Base-by-base conservation (phyloP, 169 alveolate genomes). In the Plasmodium chabaudi region DNA sequence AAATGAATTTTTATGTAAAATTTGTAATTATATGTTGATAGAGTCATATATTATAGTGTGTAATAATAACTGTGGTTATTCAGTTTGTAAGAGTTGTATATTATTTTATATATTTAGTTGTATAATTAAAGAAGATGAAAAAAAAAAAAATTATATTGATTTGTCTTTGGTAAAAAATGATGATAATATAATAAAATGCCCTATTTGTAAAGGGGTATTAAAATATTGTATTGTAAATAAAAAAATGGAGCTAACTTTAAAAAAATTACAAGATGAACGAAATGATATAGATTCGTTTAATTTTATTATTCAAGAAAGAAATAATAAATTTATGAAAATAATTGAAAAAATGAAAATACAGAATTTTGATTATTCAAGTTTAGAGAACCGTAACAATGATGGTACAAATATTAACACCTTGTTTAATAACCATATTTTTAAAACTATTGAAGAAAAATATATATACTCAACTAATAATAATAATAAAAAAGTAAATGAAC, bases 11-110 rank as follows among this genome's bases (percentile, higher is more conserved):
- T 53, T 86, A 17, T 86, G 91, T 59, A 86, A 68, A 59, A 57
- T 86, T 17, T 86, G 91, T 42, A 86, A 70, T 53, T 60, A n/a
- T 39, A 44, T 70, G 2, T 53, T 86, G 59, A 7, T 63, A 17
- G 91, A 86, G 25, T 69, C 87, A 2, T 55, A 86, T 19, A 86
- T 86, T 12, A 60, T 86, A 56, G 91, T 86, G 19, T 86, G 91
- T 51, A 69, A 42, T 42, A 86, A 86, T 63, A 86, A 86, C 49
- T 86, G 91, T 86, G 91, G 91, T 21, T 86, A 86, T 72, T 86
- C 91, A 7, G 91, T 86, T 17, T 86, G 91, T 39, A 86, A 71
- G 42, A 86, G 56, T 15, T 86, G 91, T 69, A 46, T 86, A 17
- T 55, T 86, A 25, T 86, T 86, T 64, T 86, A 69, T 53, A 70